Evolutionary conservation across 1,284 basidiomycete species (phyloP).

Genomic region (Ceratobasidium sp.): DNA sequence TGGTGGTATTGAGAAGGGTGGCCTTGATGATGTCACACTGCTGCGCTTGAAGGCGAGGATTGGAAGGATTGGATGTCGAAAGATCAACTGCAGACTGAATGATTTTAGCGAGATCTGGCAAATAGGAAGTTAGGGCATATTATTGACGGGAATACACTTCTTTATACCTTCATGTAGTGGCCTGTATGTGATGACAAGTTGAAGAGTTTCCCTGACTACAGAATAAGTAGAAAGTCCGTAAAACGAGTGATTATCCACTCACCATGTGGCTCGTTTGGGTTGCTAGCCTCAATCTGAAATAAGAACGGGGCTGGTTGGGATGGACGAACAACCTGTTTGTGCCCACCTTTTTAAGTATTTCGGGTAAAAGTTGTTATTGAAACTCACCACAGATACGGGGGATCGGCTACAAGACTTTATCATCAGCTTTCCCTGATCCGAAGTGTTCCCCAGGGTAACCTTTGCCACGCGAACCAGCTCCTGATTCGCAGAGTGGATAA

Average conservation of each 20-base stretch:
- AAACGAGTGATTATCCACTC: not conserved
- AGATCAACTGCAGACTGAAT: not conserved
- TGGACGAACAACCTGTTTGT: constrained; percentile 71
- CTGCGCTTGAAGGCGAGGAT: not conserved
- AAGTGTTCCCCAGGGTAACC: constrained; percentile 62
- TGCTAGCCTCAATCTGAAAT: constrained; percentile 65
- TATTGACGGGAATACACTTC: constrained; percentile 12
- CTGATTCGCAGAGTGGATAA: constrained; percentile 75
- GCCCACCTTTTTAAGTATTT: constrained; percentile 19
- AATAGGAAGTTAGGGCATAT: constrained; percentile 19
- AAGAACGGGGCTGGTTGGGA: constrained; percentile 74
- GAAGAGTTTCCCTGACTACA: constrained; percentile 71
- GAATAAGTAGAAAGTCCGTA: not conserved
- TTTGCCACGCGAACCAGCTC: constrained; percentile 75
- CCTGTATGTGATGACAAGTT: constrained; percentile 73
- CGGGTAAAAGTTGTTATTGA: not conserved
- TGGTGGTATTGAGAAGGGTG: not conserved
- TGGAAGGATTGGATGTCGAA: not conserved
- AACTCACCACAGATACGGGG: constrained; percentile 39
- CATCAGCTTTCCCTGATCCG: constrained; percentile 12
- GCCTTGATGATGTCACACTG: constrained; percentile 42
- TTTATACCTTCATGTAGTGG: constrained; percentile 75
- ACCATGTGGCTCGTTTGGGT: constrained; percentile 65
- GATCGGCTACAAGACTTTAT: constrained; percentile 20
- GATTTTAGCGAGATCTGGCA: constrained; percentile 41